Conservation (phyloP, 139 green algal species). For the Spirogloea muscicola region DNA sequence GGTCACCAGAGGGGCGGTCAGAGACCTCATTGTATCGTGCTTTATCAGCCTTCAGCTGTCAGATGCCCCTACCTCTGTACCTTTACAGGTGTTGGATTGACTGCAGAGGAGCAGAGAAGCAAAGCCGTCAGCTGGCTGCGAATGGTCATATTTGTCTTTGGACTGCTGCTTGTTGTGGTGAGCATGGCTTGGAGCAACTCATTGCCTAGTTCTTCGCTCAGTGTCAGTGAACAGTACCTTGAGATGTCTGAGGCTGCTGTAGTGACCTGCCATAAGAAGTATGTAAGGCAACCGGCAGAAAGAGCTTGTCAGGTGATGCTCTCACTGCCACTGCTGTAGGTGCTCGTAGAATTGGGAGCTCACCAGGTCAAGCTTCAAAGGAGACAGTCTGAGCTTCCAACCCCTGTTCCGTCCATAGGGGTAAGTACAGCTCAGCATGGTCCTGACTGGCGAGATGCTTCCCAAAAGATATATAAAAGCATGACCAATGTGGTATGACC, state of each 20-base stretch:
- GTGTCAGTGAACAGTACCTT: too few relatives aligned
- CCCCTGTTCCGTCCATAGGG: neutral
- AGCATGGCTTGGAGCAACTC: too few relatives aligned
- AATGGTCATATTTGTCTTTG: slow-evolving; percentile 5
- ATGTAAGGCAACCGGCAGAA: neutral
- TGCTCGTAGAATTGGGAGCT: slow-evolving; percentile 2
- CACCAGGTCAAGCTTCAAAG: neutral
- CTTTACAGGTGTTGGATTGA: slow-evolving; percentile 6
- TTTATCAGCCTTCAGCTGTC: neutral
- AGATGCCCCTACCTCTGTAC: neutral
- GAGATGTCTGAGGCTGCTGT: neutral
- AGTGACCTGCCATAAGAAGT: neutral
- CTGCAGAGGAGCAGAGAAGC: slow-evolving; percentile 3
- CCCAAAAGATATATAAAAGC: too few relatives aligned
- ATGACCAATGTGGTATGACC: too few relatives aligned
- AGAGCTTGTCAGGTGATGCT: neutral
- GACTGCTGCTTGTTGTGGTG: neutral
- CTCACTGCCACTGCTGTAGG: slow-evolving; percentile 9
- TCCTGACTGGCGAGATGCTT: neutral
- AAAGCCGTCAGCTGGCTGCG: neutral
- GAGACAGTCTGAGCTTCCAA: neutral
- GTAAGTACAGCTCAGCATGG: neutral
- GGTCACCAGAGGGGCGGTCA: too few relatives aligned
- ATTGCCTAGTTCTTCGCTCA: too few relatives aligned
- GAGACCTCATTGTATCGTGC: too few relatives aligned